Base-by-base conservation (phyloP, 2,329 filamentous ascomycete genomes). In the Hypoxylon sp. region DNA sequence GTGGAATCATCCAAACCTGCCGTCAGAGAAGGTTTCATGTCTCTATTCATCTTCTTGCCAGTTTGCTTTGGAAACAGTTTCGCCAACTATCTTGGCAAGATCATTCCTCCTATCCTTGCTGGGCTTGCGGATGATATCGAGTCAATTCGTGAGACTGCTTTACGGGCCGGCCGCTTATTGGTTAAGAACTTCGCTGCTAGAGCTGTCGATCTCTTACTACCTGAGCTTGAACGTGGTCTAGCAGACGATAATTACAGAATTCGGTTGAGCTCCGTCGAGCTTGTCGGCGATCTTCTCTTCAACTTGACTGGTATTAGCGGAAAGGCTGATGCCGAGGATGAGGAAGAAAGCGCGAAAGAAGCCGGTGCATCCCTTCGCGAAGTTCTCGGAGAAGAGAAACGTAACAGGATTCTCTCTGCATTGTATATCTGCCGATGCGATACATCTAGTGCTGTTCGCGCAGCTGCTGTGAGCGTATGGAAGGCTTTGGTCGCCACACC, bases 41-140 rank as follows among this genome's bases (percentile, higher is more conserved):
- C 96, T 6, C 87, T 99, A 44, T 99, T 99, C 82, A 98, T 99
- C 73, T 99, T 98, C 87, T 89, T 99, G 83, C 96, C 96, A 11
- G 96, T 97, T 59, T 99, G 96, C 83, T 99, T 99, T 76, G 96
- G 96, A 76, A 99, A 99, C 86, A 97, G 94, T 80, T 99, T 99
- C 77, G 92, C 96, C 74, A 94, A 94, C 78, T 99, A 99, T 78
- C 91, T 99, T 68, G 93, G 91, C 81, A 94, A 91, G 78, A 97
- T 99, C 76, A 97, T 99, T 74, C 97, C 96, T 17, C 92, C 96
- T 19, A 98, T 99, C 75, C 86, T 99, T 71, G 90, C 94, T 71
- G 97, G 97, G 75, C 86, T 99, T 79, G 97, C 96, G 35, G 96
- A 99, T 79, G 96, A 99, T 76, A 86, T 98, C 59, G 96, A 99